Evolutionary conservation across 148 eudicot species (phyloP).

Genomic region (Rhododendron williamsianum): DNA sequence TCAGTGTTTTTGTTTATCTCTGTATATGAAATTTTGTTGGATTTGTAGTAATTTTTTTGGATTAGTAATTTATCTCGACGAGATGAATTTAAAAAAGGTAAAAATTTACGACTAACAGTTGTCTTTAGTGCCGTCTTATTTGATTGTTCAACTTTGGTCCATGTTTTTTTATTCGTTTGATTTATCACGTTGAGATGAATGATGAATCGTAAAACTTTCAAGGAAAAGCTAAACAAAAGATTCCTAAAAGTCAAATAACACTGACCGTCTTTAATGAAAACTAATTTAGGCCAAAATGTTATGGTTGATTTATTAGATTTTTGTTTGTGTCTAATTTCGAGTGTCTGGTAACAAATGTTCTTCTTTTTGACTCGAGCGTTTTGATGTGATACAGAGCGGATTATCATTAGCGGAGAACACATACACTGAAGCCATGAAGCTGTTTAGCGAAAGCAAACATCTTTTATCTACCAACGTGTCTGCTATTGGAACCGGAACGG

Average conservation of each 20-base stretch:
- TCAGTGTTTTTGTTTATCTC: not conserved
- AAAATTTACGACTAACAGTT: not conserved
- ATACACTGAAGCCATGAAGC: constrained; percentile 46
- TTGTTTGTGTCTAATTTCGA: not conserved
- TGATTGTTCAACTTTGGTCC: not conserved
- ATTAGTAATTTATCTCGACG: not conserved
- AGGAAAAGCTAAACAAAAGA: not conserved
- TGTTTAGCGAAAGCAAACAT: constrained; percentile 53
- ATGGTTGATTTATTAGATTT: no score
- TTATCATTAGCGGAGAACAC: constrained; percentile 43
- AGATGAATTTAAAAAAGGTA: not conserved
- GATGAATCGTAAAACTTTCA: not conserved
- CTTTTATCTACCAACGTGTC: constrained; percentile 44
- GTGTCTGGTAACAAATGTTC: not conserved
- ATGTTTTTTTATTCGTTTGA: no score
- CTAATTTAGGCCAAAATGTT: not conserved
- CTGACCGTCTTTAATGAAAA: not conserved
- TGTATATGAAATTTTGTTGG: no score
- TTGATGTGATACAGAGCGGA: constrained; percentile 34
- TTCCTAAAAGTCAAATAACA: not conserved
- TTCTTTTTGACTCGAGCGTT: not conserved
- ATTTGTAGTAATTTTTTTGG: not conserved
- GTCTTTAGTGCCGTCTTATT: not conserved
- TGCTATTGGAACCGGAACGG: constrained; percentile 55
- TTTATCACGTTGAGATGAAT: not conserved